These are phyloP conservation scores for Lithohypha guttulata DNA, from an alignment of 2,329 filamentous ascomycete genomes.

Conservation along the genomic window DNA sequence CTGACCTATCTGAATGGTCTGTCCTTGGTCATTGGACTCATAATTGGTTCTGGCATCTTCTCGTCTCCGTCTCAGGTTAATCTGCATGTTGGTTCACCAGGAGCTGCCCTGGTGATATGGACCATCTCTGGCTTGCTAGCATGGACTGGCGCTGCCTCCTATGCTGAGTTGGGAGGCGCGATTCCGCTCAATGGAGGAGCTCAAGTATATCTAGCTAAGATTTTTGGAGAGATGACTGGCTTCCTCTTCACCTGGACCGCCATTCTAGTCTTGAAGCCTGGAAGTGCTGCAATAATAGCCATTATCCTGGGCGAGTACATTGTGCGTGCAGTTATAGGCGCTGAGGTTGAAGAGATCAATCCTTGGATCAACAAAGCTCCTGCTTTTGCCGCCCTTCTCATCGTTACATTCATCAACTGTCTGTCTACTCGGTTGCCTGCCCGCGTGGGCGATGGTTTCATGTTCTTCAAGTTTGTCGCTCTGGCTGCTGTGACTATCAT, in stretches of 20 bases:
- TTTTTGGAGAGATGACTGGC: conserved; percentile 83
- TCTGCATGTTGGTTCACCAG: conserved; percentile 78
- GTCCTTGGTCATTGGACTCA: conserved; percentile 79
- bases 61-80: conserved; percentile 90
- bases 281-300: conserved; percentile 82
- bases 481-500: conserved; percentile 76
- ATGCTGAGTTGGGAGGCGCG: conserved; percentile 87
- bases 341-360: conserved; percentile 70
- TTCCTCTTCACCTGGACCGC: conserved; percentile 97
- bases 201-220: conserved; percentile 90
- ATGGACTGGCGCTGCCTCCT: conserved; percentile 92
- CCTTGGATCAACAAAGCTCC: conserved; percentile 86
- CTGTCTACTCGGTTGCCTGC: conserved; percentile 82
- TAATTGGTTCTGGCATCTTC: conserved; percentile 95
- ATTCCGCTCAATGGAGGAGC: conserved; percentile 92
- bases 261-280: conserved; percentile 86
- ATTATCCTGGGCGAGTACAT: conserved; percentile 98
- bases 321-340: conserved; percentile 74
- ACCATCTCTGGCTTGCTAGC: conserved; percentile 79
- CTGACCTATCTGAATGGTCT: conserved; percentile 90
- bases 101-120: conserved; percentile 86
- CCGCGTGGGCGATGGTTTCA: conserved; percentile 78
- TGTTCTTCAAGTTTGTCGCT: conserved; percentile 94
- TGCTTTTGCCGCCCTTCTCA: conserved; percentile 61
- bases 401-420: conserved; percentile 79